phyloP scores from a whole-genome alignment of 148 eudicot species.

The Polygonum aviculare region DNA sequence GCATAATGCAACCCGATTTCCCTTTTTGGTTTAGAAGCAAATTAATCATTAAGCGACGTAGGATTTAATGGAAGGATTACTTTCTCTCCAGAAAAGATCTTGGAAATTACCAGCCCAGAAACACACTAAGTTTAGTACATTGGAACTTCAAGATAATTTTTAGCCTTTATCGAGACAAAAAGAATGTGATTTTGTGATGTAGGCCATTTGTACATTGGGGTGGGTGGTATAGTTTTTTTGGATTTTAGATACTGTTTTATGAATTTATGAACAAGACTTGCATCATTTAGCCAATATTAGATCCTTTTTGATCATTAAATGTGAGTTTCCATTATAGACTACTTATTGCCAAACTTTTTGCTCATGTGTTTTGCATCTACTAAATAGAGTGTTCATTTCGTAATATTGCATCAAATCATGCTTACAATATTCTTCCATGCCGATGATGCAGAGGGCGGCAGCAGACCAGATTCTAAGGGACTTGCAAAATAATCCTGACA shows the following conservation, averaged over 20 bases:
- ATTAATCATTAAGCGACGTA: background rate
- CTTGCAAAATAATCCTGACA: conserved; percentile 84
- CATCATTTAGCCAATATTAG: background rate
- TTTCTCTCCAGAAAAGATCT: background rate
- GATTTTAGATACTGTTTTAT: background rate
- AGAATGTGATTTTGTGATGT: background rate
- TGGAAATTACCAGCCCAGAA: background rate
- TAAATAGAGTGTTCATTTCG: background rate
- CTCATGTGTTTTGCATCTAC: background rate
- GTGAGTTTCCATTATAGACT: background rate
- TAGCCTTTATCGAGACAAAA: background rate
- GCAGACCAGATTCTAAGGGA: conserved; percentile 92
- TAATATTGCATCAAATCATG: background rate
- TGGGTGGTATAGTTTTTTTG: background rate
- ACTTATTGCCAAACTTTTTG: background rate
- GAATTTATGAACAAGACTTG: background rate
- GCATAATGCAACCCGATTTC: background rate
- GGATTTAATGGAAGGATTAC: background rate
- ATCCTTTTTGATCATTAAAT: background rate
- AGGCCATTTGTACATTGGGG: background rate
- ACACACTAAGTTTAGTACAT: background rate
- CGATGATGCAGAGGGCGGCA: conserved; percentile 64
- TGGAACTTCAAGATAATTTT: background rate
- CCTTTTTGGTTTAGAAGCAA: background rate
- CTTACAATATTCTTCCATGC: background rate